Conservation (phyloP, 495 filamentous ascomycete species). For the Amorphotheca resinae region DNA sequence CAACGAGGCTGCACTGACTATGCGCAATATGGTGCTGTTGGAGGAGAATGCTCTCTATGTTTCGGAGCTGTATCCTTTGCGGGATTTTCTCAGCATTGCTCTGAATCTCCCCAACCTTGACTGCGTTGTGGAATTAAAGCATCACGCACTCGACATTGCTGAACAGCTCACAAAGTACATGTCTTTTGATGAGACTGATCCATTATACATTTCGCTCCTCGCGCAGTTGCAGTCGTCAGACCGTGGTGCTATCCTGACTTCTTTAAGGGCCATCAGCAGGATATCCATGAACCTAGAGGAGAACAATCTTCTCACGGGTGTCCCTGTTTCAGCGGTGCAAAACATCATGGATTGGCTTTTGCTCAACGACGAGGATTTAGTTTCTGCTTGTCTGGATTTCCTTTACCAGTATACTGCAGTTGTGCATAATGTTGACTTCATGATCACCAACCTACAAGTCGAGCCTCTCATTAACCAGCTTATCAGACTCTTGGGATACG, state of each 20-base stretch:
- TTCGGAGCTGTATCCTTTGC: conserved; percentile 54
- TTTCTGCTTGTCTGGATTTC: conserved; percentile 81
- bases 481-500: conserved; percentile 59
- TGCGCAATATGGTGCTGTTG: conserved; percentile 88
- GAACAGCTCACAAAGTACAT: conserved; percentile 81
- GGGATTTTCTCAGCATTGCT: conserved; percentile 70
- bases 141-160: conserved; percentile 84
- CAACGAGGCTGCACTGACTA: conserved; percentile 74
- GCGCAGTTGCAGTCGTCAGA: conserved; percentile 59
- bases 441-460: conserved; percentile 49
- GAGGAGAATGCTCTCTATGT: conserved; percentile 79
- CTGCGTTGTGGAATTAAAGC: conserved; percentile 73
- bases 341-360: conserved; percentile 69
- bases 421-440: conserved; percentile 66
- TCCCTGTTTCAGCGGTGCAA: conserved; percentile 52
- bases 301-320: conserved; percentile 59
- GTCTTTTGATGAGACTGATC: conserved; percentile 53
- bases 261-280: conserved; percentile 74
- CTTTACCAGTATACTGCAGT: conserved; percentile 89
- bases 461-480: conserved; percentile 63
- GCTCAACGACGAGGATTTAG: conserved; percentile 82
- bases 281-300: conserved; percentile 76
- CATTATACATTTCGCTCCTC: conserved; percentile 66
- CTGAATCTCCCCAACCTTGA: conserved; percentile 65
- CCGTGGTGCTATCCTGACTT: conserved; percentile 71